These are phyloP conservation scores for Tuctoria greenei DNA, from an alignment of 176 grass and related monocot genomes.

Conservation along the genomic window DNA sequence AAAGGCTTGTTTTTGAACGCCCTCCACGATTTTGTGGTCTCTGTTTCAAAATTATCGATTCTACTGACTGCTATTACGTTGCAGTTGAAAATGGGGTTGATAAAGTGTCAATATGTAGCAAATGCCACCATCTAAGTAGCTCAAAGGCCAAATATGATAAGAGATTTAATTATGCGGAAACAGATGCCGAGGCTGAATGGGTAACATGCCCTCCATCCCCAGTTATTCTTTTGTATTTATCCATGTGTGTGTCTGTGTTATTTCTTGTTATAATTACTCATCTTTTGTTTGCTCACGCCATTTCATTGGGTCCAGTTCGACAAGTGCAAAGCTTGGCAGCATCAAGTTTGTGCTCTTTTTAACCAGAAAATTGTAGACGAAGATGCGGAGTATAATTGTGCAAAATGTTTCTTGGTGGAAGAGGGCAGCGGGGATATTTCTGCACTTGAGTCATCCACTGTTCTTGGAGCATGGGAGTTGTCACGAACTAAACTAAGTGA, in stretches of 20 bases:
- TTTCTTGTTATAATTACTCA: slow-evolving; percentile 5
- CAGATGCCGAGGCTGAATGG: slow-evolving; percentile 95
- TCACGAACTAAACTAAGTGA: slow-evolving; percentile 77
- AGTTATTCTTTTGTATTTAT: too few relatives aligned
- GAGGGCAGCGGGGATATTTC: slow-evolving; percentile 49
- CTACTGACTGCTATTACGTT: slow-evolving; percentile 70
- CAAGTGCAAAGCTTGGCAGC: slow-evolving; percentile 91
- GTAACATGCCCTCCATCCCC: slow-evolving; percentile 53
- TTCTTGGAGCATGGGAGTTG: slow-evolving; percentile 74
- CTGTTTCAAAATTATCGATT: slow-evolving; percentile 79
- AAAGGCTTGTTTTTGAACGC: slow-evolving; percentile 76
- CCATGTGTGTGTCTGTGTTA: too few relatives aligned
- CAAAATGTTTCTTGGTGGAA: slow-evolving; percentile 72
- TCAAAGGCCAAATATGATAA: slow-evolving; percentile 67
- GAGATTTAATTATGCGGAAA: slow-evolving; percentile 72
- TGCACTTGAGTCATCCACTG: slow-evolving; percentile 36
- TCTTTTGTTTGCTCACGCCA: slow-evolving; percentile 38
- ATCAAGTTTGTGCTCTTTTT: slow-evolving; percentile 97
- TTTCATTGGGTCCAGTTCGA: slow-evolving; percentile 91
- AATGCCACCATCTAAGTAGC: slow-evolving; percentile 71
- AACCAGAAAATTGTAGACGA: slow-evolving; percentile 64
- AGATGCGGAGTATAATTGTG: slow-evolving; percentile 74
- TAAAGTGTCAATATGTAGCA: slow-evolving; percentile 76
- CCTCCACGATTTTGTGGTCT: slow-evolving; percentile 69
- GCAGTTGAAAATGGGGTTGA: slow-evolving; percentile 53